A percentile compares a stretch with the other conserved stretches of the same genome.
Evolutionary conservation across 768 basidiomycete genomes (phyloP).

Genomic region (Auricularia sp.): DNA sequence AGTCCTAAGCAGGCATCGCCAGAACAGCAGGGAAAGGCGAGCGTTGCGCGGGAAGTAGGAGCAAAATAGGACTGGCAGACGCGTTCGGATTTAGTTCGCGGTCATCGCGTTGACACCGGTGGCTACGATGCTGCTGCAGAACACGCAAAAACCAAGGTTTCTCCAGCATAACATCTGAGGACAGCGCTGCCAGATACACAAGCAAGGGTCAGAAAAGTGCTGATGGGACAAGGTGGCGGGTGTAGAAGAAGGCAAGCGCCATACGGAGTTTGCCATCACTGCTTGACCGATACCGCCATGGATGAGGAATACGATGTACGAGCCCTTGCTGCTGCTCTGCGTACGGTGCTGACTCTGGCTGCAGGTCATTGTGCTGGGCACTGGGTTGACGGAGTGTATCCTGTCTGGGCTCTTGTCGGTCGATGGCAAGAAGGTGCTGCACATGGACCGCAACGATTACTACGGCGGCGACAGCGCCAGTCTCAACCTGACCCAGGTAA

Average conservation of each 20-base stretch:
- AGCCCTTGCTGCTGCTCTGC: background rate
- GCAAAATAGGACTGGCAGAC: too few relatives aligned
- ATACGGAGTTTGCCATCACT: background rate
- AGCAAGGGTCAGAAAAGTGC: too few relatives aligned
- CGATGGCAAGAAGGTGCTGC: constrained; percentile 98
- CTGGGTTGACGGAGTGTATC: constrained; percentile 96
- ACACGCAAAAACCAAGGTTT: too few relatives aligned
- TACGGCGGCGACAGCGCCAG: constrained; percentile 97
- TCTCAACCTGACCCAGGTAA: constrained; percentile 92
- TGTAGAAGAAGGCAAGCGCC: background rate
- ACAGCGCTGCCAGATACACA: too few relatives aligned
- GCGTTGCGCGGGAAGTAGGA: too few relatives aligned
- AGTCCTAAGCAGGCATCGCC: too few relatives aligned
- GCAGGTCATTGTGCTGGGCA: constrained; percentile 87
- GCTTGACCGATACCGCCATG: constrained; percentile 39
- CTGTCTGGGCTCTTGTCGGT: constrained; percentile 97
- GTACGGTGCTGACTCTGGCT: background rate
- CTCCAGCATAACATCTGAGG: too few relatives aligned
- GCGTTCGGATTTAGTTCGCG: too few relatives aligned
- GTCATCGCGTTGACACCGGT: too few relatives aligned
- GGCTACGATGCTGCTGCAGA: too few relatives aligned
- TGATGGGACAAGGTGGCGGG: too few relatives aligned
- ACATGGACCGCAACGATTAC: constrained; percentile 98
- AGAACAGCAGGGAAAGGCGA: too few relatives aligned
- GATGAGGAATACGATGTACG: constrained; percentile 98